Conservation (phyloP, 768 basidiomycete species). For the Mycena metata region DNA sequence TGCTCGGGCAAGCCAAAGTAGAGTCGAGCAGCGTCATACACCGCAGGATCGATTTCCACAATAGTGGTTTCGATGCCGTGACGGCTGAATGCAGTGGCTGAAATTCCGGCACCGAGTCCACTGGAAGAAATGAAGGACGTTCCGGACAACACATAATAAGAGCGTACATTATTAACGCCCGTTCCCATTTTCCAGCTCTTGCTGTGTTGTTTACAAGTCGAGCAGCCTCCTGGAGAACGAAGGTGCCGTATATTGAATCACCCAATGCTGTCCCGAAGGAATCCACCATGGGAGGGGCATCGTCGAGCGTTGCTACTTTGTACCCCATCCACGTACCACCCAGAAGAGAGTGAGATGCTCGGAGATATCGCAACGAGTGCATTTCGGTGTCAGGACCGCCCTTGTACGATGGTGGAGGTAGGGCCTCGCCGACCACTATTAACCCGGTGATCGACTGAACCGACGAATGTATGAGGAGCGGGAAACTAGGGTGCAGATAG, state of each 20-base stretch:
- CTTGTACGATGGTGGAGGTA: conserved; percentile 53
- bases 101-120: conserved; percentile 90
- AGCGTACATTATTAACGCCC: conserved; percentile 80
- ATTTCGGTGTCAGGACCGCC: conserved; percentile 50
- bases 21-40: conserved; percentile 83
- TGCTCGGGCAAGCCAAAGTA: conserved; percentile 87
- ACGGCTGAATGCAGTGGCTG: conserved; percentile 78
- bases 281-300: conserved; percentile 60
- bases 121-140: conserved; percentile 55
- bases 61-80: conserved; percentile 83
- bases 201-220: conserved; percentile 72
- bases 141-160: conserved; percentile 8
- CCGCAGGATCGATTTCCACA: conserved; percentile 94
- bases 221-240: conserved; percentile 89
- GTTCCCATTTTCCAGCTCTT: conserved; percentile 56
- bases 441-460: conserved; percentile 82
- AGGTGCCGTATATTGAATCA: conserved; percentile 87
- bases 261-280: conserved; percentile 68
- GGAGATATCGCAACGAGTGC: conserved; percentile 71
- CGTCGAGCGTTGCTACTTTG: conserved; percentile 58
- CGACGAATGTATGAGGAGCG: conserved; percentile 77
- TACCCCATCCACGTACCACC: conserved; percentile 86
- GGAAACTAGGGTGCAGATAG: conserved; percentile 65
- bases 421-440: conserved; percentile 84
- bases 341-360: conserved; percentile 74